Evolutionary conservation across 495 filamentous ascomycete species (phyloP), one percentile per base, ranked within the genome.

Genomic region (Xylaria flabelliformis): DNA sequence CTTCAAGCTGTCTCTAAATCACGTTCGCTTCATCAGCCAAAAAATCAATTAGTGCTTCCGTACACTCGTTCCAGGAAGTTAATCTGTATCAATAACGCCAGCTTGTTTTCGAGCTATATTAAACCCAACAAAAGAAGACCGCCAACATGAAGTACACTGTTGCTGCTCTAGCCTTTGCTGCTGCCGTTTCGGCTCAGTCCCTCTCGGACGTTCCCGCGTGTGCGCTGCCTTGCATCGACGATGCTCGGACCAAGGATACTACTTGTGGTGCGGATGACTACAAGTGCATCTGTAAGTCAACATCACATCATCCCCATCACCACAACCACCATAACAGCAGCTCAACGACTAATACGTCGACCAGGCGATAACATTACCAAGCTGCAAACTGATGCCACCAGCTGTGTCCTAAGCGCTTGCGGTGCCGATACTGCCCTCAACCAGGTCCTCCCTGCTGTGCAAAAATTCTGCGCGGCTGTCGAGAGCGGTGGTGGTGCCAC

Each of bases 131-230:
- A 59, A 41, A 51, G n/a, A 46, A 46, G 24, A 19, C 36, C 62
- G 48, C 26, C 76, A 84, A 75, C 9, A 85, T 85, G 83, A 84
- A 82, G 77, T 80, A 77, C 75, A 55, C 74, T 63, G 56, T 76
- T 74, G 41, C 79, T 74, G 29, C 74, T 36, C 71, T 75, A 55
- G 76, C 76, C 73, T 56, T 83, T 71, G 75, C 72, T 64, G 59
- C 48, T 19, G 73, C 73, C 62, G 78, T 61, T 55, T 74, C 78
- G 42, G 80, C 83, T 68, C 82, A 84, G 79, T 72, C 67, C 26
- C 46, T 80, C 69, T 71, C 68, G 46, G 58, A 76, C 64, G 78
- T 85, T 69, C 83, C 83, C 55, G 15, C 61, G 21, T 85, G 85
- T 74, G 78, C 84, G 29, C 67, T 71, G 8, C 56, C 72, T 32